Percentiles rank a stretch among this genome's conserved stretches.
Evolutionary conservation across 257 asterid genomes (phyloP).

Genomic region (Asclepias syriaca): DNA sequence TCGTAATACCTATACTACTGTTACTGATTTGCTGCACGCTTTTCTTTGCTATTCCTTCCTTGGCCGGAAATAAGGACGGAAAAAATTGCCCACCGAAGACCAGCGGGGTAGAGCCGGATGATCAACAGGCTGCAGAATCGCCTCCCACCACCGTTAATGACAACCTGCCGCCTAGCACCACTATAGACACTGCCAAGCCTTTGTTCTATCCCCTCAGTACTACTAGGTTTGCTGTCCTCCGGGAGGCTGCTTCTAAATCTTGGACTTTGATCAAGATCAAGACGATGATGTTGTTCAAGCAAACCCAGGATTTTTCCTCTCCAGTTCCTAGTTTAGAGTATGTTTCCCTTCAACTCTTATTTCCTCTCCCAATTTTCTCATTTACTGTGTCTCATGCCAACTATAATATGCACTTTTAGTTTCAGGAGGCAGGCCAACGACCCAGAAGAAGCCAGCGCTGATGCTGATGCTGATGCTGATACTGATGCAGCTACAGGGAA

Average conservation of each 20-base stretch:
- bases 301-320: slow-evolving; percentile 7
- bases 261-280: slow-evolving; percentile 17
- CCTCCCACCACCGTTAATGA: slow-evolving; percentile 15
- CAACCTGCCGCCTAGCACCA: neutral
- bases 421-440: slow-evolving; percentile 16
- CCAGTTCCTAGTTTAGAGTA: slow-evolving; percentile 31
- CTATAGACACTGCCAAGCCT: slow-evolving; percentile 17
- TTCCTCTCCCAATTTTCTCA: neutral
- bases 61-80: neutral
- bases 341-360: neutral
- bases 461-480: neutral
- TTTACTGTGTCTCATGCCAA: too few species aligned
- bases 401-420: slow-evolving; percentile 7
- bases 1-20: neutral
- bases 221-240: neutral
- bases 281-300: neutral
- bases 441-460: neutral
- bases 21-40: neutral
- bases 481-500: slow-evolving; percentile 12
- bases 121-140: neutral
- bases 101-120: too few species aligned
- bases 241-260: slow-evolving; percentile 12
- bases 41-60: too few species aligned
- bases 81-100: too few species aligned
- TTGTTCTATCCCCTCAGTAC: slow-evolving; percentile 21